phyloP scores from a whole-genome alignment of 75 land plant species.

The Selaginella tamariscina region DNA sequence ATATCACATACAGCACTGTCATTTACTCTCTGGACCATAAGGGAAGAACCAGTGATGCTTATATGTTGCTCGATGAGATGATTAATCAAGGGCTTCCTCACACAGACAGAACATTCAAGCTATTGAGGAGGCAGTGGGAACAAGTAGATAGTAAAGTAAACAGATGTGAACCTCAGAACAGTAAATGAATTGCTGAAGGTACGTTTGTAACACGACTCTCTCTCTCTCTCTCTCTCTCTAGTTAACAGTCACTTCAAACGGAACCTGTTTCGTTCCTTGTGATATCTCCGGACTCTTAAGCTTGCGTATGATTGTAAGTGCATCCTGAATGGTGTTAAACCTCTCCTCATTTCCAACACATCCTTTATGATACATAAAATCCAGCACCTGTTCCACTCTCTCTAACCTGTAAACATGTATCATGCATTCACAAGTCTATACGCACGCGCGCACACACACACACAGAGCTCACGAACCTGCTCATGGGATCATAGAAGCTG shows the following conservation, averaged over 20 bases:
- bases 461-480: too few relatives aligned
- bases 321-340: background rate
- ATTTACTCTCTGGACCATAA: background rate
- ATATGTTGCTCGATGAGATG: slow-evolving; percentile 4
- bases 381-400: background rate
- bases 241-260: too few relatives aligned
- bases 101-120: background rate
- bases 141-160: background rate
- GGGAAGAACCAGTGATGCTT: background rate
- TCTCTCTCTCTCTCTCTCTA: too few relatives aligned
- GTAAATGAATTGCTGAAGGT: background rate
- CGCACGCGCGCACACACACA: too few relatives aligned
- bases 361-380: background rate
- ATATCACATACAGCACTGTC: background rate
- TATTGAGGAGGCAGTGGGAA: background rate
- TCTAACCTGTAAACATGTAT: too few relatives aligned
- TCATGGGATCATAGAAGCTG: background rate
- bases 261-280: too few relatives aligned
- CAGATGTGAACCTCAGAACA: background rate
- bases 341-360: background rate
- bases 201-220: too few relatives aligned
- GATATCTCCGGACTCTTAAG: background rate
- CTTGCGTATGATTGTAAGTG: background rate
- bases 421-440: too few relatives aligned
- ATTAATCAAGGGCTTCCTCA: background rate